Base-by-base conservation (phyloP, 2,329 filamentous ascomycete genomes). In the Neonectria ditissima region DNA sequence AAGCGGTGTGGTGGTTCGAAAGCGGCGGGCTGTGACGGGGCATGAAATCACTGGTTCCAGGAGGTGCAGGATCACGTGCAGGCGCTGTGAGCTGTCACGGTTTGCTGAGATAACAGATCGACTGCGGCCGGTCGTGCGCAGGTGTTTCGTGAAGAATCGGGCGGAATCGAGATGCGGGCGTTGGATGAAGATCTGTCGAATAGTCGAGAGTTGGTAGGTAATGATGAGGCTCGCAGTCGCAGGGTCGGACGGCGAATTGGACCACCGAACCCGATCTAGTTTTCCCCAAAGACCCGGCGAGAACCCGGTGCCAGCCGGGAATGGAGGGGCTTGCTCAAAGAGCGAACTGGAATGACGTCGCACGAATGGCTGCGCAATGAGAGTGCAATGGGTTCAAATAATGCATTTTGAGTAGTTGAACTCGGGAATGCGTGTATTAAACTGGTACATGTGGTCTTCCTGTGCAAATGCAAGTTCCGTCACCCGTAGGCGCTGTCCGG, bases 11-110 rank as follows among this genome's bases (percentile, higher is more conserved):
- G 64, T 72, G 57, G 65, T 44, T 71, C 58, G 69, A 63, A 69
- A 58, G 57, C 61, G 70, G 69, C 52, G 57, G 58, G 56, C 61
- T 74, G 71, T 74, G 71, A 73, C 73, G 71, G 73, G 71, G 73
- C 73, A 74, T 74, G 69, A 74, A 74, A 74, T 74, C 66, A 73
- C 69, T 72, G 72, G 72, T 68, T 70, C 66, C 8, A 66, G 59
- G 62, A 53, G 45, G 58, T 65, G 59, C 60, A 60, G 68, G 63
- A 69, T 69, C 69, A 71, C 71, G 70, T 73, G 69, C 47, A 43
- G 59, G 28, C 63, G 50, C 45, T 67, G 60, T 32, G 51, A 16
- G 54, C 52, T 52, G 26, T 43, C 24, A 56, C 34, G 43, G 56
- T 30, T 47, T 24, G 30, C 52, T 48, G 44, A 28, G 53, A 45